Evolutionary conservation across 2,329 filamentous ascomycete genomes (phyloP), one percentile per base, ranked within the genome.

Genomic region (Ophiostoma ulmi): DNA sequence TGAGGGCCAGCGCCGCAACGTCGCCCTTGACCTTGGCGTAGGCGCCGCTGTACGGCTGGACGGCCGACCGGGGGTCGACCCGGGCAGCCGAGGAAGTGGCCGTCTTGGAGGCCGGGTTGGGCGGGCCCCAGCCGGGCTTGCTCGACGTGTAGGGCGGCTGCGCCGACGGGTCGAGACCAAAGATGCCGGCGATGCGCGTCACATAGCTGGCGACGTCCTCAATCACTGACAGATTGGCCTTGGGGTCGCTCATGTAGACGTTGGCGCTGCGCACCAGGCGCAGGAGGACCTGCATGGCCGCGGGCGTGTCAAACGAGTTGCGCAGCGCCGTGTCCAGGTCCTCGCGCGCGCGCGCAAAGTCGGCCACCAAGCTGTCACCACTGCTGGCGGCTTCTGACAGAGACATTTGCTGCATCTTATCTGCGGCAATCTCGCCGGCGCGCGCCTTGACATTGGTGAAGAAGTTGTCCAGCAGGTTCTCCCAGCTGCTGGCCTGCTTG

Each of bases 291-390:
- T 83, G 81, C 87, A 92, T 88, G 4, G 85, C 88, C 2, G 81
- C 80, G 0, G 87, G 83, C 0, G 89, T 92, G 77, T 92, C 87
- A 80, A 92, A 91, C 0, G 89, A 91, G 77, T 91, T 88, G 75
- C 85, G 85, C 44, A 91, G 82, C 8, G 86, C 85, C 61, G 82
- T 81, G 75, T 90, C 81, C n/a, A 90, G 80, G n/a, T 84, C 82
- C 31, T 80, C 76, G 75, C 90, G 85, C 1, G 88, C 83, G 35
- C 81, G 77, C 67, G 85, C 83, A 52, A 91, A 80, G 26, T 82
- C 81, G 14, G 79, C 76, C 13, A 78, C 77, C 5, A 74, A 67
- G 6, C 65, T 44, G 14, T 55, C 35, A 7, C 26, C 64, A n/a
- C 36, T 38, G 3, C 8, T n/a, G 63, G 0, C 41, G 8, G 22